Evolutionary conservation across 129 eudicot genomes (phyloP).

Genomic region (Artemisia argyi): DNA sequence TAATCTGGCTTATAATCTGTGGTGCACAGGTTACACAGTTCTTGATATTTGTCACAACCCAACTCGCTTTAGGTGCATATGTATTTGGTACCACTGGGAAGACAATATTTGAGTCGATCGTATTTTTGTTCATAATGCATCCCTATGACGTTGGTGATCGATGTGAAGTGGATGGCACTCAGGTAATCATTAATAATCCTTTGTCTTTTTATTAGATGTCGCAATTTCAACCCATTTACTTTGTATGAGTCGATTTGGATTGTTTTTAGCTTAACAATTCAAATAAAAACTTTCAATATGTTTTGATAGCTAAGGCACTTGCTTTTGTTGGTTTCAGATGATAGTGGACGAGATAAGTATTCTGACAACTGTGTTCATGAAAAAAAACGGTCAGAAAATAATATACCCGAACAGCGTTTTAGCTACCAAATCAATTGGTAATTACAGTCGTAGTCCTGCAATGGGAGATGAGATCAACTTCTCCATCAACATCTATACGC

Average conservation of each 20-base stretch:
- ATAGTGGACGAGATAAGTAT: constrained; percentile 22
- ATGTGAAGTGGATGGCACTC: constrained; percentile 24
- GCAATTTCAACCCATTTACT: not conserved
- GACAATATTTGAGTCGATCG: constrained; percentile 9
- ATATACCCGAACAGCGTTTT: constrained; percentile 15
- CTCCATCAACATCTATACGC: constrained; percentile 16
- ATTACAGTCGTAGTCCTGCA: constrained; percentile 22
- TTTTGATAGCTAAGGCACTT: not conserved
- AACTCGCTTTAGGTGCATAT: constrained; percentile 6
- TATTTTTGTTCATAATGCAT: constrained; percentile 15
- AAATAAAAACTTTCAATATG: not conserved
- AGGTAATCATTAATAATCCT: not conserved
- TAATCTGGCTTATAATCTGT: constrained; percentile 15
- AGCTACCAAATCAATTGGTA: constrained; percentile 20
- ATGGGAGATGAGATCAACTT: constrained; percentile 22
- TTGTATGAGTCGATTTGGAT: not conserved
- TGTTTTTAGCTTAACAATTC: not conserved
- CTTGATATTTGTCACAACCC: constrained; percentile 22
- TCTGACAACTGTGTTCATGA: constrained; percentile 15
- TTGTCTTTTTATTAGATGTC: not conserved
- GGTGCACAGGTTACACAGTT: constrained; percentile 12
- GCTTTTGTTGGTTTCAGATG: constrained; percentile 7
- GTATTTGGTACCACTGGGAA: constrained; percentile 15
- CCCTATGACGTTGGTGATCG: constrained; percentile 24
- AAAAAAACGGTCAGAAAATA: constrained; percentile 9